Evolutionary conservation across 306 rosid genomes (phyloP), one percentile per base, ranked within the genome.

Genomic region (Ammopiptanthus mongolicus): DNA sequence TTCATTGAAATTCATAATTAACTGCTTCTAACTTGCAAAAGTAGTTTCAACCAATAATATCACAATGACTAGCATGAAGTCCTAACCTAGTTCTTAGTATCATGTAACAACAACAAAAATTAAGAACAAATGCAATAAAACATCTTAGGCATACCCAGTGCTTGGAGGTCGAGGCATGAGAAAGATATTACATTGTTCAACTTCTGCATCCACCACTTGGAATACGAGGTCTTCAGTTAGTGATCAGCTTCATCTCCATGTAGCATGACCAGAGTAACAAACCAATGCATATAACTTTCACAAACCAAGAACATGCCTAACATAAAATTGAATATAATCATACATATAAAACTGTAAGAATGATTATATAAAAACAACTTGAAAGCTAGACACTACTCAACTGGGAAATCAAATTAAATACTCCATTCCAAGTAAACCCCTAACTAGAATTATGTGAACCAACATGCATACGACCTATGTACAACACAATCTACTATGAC

Each of bases 61-160:
- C 41, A 61, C 60, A 50, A 14, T 34, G 46, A 59, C 8, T 7
- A 28, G 68, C 41, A 63, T 44, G 1, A 71, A 39, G 72, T 59
- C 21, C 41, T 51, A 59, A 66, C 53, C 72, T 63, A 78, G 74
- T 47, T 39, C 52, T 48, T 58, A 57, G 65, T 44, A 62, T 21
- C 41, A 53, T 50, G 22, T 1, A 42, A 15, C 72, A 37, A 52
- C 15, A 46, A 53, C 61, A 59, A 62, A 37, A 58, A n/a, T 67
- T 14, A 9, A 11, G 18, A 65, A 55, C 53, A 63, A 47, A 71
- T 19, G 42, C 64, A 39, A 58, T 17, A 13, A 18, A 29, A 58
- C 60, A 68, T 61, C 61, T 47, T 59, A 57, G 42, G 17, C 44
- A 53, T 36, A 76, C 73, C 39, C 23, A 36, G 46, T 0, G 41